These are phyloP conservation scores for Phytophthora idaei DNA, from an alignment of 352 stramenopile genomes.

Conservation along the genomic window DNA sequence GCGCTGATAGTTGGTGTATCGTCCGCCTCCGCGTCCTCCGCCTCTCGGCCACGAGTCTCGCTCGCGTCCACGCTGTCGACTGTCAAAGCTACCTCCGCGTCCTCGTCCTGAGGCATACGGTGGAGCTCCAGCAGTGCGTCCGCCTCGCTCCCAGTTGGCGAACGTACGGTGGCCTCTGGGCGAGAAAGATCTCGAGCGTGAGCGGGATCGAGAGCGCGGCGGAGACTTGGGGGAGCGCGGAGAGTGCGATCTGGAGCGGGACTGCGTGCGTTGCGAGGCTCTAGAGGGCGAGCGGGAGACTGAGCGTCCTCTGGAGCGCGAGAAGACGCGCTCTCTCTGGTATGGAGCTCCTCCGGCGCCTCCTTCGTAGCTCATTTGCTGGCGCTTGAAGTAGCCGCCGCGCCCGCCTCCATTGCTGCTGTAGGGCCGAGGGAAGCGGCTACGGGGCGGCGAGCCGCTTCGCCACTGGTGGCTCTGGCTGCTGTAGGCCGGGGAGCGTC, in stretches of 20 bases:
- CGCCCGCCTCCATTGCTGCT: slow-evolving; percentile 14
- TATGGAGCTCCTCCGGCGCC: slow-evolving; percentile 18
- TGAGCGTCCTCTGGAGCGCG: slow-evolving; percentile 48
- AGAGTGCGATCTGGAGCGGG: slow-evolving; percentile 30
- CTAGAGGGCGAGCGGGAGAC: slow-evolving; percentile 61
- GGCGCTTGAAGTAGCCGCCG: slow-evolving; percentile 41
- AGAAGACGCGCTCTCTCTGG: slow-evolving; percentile 44
- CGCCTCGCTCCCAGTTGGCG: slow-evolving; percentile 40
- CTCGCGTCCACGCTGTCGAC: slow-evolving; percentile 39
- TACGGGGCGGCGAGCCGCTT: slow-evolving; percentile 25
- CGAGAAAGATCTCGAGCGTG: slow-evolving; percentile 66
- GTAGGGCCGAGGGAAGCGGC: slow-evolving; percentile 27
- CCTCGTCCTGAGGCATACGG: slow-evolving; percentile 33
- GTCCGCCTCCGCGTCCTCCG: slow-evolving; percentile 27
- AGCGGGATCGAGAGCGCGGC: slow-evolving; percentile 54
- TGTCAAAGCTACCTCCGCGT: slow-evolving; percentile 38
- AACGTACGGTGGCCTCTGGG: slow-evolving; percentile 60
- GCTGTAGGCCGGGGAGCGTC: slow-evolving; percentile 17
- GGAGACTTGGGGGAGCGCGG: slow-evolving; percentile 26
- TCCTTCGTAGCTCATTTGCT: slow-evolving; percentile 25
- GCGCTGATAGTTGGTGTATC: slow-evolving; percentile 28
- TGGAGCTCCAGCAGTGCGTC: slow-evolving; percentile 24
- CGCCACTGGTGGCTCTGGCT: slow-evolving; percentile 26
- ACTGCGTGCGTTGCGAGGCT: slow-evolving; percentile 34
- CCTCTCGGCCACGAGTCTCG: slow-evolving; percentile 41